These are phyloP conservation scores for Apiospora phragmitis DNA, from an alignment of 2,329 filamentous ascomycete species.

Conservation along the genomic window DNA sequence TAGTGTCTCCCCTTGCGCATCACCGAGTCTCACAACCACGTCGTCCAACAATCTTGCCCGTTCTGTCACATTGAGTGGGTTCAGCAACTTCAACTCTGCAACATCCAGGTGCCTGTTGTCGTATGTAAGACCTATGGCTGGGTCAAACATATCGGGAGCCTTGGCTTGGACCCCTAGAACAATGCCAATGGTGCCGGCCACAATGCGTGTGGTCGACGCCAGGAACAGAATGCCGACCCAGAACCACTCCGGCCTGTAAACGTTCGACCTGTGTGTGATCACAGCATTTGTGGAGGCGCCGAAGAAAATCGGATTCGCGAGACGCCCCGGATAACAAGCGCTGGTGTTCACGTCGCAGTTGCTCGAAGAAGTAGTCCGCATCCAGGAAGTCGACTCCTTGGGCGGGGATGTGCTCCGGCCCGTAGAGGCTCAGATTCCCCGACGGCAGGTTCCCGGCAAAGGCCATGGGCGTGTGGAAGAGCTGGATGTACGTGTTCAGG, in stretches of 20 bases:
- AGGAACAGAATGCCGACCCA: not conserved
- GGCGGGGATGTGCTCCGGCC: not conserved
- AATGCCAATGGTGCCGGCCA: not conserved
- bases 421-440: not conserved
- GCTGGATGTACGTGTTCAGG: not conserved
- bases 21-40: not conserved
- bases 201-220: not conserved
- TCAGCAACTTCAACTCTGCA: not conserved
- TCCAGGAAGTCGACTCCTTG: not conserved
- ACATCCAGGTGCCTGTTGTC: not conserved
- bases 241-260: no score
- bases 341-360: not conserved
- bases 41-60: not conserved
- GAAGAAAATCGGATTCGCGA: not conserved
- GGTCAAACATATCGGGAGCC: not conserved
- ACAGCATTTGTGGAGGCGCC: not conserved
- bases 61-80: not conserved
- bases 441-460: not conserved
- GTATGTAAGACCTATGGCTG: not conserved
- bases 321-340: not conserved
- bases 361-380: not conserved
- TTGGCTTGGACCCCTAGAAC: not conserved
- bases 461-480: not conserved
- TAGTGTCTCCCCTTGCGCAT: not conserved
- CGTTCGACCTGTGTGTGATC: not conserved